Evolutionary conservation across 1,284 basidiomycete species (phyloP).

Genomic region (Cutaneotrichosporon sp.): DNA sequence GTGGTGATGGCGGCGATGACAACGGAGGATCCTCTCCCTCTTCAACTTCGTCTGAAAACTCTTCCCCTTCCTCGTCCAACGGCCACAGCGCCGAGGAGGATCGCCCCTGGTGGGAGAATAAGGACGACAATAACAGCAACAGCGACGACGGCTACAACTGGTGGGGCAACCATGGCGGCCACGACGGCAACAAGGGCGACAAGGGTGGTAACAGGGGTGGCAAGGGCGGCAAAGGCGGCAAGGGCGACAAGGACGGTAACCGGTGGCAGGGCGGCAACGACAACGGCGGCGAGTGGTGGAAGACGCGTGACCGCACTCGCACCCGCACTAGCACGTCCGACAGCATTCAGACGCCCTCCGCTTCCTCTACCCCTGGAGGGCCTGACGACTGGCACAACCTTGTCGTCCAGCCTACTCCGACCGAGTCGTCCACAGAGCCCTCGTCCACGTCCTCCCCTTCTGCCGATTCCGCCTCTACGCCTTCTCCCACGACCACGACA

Average conservation of each 20-base stretch:
- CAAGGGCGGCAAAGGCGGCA: too few relatives aligned
- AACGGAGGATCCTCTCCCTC: too few relatives aligned
- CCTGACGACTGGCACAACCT: constrained; percentile 20
- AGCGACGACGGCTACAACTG: neutral
- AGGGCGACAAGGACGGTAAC: neutral
- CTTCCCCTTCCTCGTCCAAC: too few relatives aligned
- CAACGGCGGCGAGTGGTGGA: neutral
- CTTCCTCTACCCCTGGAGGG: too few relatives aligned
- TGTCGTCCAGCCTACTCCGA: neutral
- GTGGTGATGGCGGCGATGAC: too few relatives aligned
- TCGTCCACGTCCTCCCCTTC: neutral
- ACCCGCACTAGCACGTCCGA: too few relatives aligned
- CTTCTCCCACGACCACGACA: neutral
- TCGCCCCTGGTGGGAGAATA: too few relatives aligned
- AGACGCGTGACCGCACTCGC: too few relatives aligned
- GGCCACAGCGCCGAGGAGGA: neutral
- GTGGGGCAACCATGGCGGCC: neutral
- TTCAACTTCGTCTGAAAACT: too few relatives aligned
- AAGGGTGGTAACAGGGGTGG: neutral
- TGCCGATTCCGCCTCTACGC: too few relatives aligned
- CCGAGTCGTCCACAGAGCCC: neutral
- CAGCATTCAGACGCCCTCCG: too few relatives aligned
- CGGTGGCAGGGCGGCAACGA: neutral
- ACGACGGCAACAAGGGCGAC: neutral
- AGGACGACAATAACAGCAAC: neutral